These are phyloP conservation scores for Beauveria varroae DNA, from an alignment of 2,329 filamentous ascomycete genomes.

Conservation along the genomic window DNA sequence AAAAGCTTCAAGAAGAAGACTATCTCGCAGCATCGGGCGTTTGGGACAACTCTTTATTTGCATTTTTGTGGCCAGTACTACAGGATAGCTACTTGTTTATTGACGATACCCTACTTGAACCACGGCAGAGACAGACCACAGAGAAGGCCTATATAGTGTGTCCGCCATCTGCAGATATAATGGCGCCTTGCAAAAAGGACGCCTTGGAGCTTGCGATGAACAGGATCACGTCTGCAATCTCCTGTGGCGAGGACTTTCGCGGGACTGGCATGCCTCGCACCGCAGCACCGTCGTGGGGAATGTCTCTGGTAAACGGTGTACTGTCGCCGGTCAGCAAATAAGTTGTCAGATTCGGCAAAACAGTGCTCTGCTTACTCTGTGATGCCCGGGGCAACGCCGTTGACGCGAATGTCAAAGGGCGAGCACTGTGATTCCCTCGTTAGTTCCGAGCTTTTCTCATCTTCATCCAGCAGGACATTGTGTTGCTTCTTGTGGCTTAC, in stretches of 20 bases:
- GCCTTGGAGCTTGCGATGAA: slow-evolving; percentile 38
- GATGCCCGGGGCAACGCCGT: slow-evolving; percentile 38
- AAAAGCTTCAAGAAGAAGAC: no score
- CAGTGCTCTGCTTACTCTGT: slow-evolving; percentile 26
- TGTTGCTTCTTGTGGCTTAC: slow-evolving; percentile 18
- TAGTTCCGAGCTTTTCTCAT: neutral
- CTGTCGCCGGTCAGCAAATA: slow-evolving; percentile 11
- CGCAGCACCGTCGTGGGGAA: slow-evolving; percentile 25
- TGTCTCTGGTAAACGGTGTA: slow-evolving; percentile 35
- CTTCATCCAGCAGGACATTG: neutral
- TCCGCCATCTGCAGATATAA: slow-evolving; percentile 37
- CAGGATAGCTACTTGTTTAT: slow-evolving; percentile 5
- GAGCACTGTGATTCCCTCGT: slow-evolving; percentile 27
- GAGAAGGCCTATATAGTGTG: slow-evolving; percentile 27
- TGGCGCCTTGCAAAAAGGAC: slow-evolving; percentile 36
- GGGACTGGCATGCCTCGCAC: slow-evolving; percentile 29
- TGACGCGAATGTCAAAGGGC: slow-evolving; percentile 36
- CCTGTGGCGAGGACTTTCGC: slow-evolving; percentile 34
- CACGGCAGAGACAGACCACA: neutral
- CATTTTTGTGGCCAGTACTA: neutral
- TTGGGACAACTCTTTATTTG: neutral
- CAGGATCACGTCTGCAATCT: slow-evolving; percentile 38
- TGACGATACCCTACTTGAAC: slow-evolving; percentile 3
- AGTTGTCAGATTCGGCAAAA: neutral
- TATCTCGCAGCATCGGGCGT: neutral